phyloP scores from a whole-genome alignment of 371 early-diverging fungal species.

The Mortierella sp. region DNA sequence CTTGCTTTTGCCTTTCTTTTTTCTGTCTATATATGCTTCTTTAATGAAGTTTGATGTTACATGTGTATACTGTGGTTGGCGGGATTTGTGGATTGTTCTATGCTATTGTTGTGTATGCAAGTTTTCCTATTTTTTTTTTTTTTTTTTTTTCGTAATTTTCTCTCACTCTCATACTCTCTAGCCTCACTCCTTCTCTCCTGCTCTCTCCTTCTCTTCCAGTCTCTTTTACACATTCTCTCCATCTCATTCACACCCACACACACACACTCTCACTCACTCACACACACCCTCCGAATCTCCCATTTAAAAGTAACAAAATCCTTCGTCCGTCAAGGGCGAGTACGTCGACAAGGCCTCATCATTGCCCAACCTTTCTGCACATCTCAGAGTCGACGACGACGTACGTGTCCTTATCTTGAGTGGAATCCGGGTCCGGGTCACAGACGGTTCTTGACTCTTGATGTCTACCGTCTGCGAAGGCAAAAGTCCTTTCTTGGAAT shows the following conservation, averaged over 20 bases:
- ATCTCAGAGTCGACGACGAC: too few relatives aligned
- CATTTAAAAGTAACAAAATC: constrained; percentile 40
- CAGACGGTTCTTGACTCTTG: too few relatives aligned
- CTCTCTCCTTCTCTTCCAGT: background rate
- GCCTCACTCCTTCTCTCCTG: background rate
- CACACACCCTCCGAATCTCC: background rate
- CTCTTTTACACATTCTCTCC: background rate
- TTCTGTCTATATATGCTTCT: background rate
- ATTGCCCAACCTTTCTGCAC: too few relatives aligned
- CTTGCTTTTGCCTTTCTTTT: background rate
- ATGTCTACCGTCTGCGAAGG: too few relatives aligned
- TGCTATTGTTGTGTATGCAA: too few relatives aligned
- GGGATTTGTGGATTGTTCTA: too few relatives aligned
- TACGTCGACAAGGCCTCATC: too few relatives aligned
- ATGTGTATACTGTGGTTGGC: too few relatives aligned
- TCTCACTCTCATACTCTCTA: background rate
- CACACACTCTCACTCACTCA: background rate
- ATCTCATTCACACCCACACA: background rate
- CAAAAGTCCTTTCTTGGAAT: too few relatives aligned
- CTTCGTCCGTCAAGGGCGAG: background rate
- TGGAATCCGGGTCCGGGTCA: too few relatives aligned
- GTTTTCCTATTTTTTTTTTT: background rate
- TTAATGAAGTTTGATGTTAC: too few relatives aligned
- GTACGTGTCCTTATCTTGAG: too few relatives aligned
- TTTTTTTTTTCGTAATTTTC: background rate